Base-by-base conservation (phyloP, 2,329 filamentous ascomycete genomes). In the Helotiales sp. region DNA sequence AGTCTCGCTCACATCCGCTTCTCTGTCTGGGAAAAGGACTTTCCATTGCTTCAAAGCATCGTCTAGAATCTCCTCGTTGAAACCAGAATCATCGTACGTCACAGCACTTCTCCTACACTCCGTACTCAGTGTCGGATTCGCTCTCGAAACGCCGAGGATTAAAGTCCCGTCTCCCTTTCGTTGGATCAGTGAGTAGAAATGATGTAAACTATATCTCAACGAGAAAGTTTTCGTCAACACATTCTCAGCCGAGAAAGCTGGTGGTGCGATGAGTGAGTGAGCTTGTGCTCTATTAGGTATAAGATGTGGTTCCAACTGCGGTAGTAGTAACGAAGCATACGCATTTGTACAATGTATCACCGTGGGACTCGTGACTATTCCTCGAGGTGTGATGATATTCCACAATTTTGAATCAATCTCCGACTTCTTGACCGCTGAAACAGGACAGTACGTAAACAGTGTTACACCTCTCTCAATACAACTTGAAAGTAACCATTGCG, bases 131-230 rank as follows among this genome's bases (percentile, higher is more conserved):
- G 67, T 70, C 0, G 77, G 76, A 57, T 76, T 79, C 2, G 71
- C 69, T n/a, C 74, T 66, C 4, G 76, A 75, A 2, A 74, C 71
- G 0, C 77, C 77, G 2, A 79, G 69, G 6, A 79, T 54, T 24
- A 60, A 42, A 6, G 76, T 75, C 0, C 77, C 77, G 54, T 79
- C 76, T 1, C 68, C 68, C 44, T 68, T 65, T 3, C 77, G 71
- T 62, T 79, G 78, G 15, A 77, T 77, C n/a, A 81, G 65, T 0
- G 77, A 79, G 66, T 79, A 80, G 69, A 79, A 81, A 60, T 79
- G 76, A 27, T 74, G 69, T 1, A 80, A 69, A 40, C 73, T 73
- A 54, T 79, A 77, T 8, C 78, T 72, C 12, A 80, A 63, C 1
- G 77, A 79, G 63, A 77, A 75, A 0, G 78, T 80, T 50, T 65